Conservation (phyloP, 192 early-diverging fungal genomes). For the Umbelopsis ramanniana region DNA sequence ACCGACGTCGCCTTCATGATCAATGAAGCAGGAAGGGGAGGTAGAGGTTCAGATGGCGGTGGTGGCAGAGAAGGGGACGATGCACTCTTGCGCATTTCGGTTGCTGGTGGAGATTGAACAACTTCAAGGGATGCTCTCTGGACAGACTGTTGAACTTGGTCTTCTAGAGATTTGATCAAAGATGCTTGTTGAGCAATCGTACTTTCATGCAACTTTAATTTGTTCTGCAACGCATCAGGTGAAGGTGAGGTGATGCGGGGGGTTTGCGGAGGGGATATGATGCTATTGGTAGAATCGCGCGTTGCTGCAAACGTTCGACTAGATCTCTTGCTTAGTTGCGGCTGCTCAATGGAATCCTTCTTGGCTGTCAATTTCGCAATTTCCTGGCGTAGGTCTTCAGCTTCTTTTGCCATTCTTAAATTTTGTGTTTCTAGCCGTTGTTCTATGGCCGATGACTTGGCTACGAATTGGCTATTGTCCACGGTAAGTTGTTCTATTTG, state of each 20-base stretch:
- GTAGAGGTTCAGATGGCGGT: constrained; percentile 29
- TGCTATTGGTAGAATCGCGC: background rate
- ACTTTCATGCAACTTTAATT: constrained; percentile 17
- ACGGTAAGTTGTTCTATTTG: constrained; percentile 27
- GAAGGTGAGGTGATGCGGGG: constrained; percentile 22
- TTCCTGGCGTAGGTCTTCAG: constrained; percentile 32
- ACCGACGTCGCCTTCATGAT: background rate
- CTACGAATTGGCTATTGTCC: constrained; percentile 36
- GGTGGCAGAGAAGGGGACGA: constrained; percentile 6
- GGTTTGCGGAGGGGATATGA: constrained; percentile 12
- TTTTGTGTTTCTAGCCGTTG: constrained; percentile 28
- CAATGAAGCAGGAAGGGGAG: background rate
- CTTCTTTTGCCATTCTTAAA: constrained; percentile 26
- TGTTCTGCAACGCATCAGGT: constrained; percentile 16
- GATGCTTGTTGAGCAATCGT: constrained; percentile 22
- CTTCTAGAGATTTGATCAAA: constrained; percentile 24
- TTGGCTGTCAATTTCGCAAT: constrained; percentile 33
- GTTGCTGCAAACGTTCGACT: constrained; percentile 5
- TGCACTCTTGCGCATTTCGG: constrained; percentile 1
- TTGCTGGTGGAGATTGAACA: background rate
- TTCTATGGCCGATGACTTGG: constrained; percentile 31
- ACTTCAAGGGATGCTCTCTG: background rate
- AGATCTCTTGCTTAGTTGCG: constrained; percentile 24
- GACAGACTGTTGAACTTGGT: constrained; percentile 1
- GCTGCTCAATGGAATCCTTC: constrained; percentile 43